Evolutionary conservation across 2,329 filamentous ascomycete species (phyloP).

Genomic region (Dothistroma septosporum): DNA sequence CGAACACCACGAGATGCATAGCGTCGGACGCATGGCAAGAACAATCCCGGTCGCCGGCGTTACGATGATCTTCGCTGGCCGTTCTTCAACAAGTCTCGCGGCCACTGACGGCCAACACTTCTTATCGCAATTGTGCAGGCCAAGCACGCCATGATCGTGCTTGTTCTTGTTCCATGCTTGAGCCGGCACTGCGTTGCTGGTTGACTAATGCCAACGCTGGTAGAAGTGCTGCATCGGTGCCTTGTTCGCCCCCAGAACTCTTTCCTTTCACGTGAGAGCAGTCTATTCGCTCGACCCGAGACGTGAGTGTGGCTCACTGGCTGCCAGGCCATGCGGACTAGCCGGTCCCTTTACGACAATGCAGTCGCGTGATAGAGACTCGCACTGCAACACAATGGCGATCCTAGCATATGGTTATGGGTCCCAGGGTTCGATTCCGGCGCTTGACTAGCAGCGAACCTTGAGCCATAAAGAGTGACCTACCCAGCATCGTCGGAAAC

Average conservation of each 20-base stretch:
- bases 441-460: background rate
- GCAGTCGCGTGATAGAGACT: background rate
- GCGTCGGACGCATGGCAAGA: background rate
- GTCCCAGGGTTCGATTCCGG: background rate
- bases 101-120: background rate
- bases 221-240: background rate
- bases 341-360: background rate
- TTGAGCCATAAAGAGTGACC: background rate
- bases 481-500: background rate
- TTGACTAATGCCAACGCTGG: background rate
- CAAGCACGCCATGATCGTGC: background rate
- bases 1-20: background rate
- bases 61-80: no score
- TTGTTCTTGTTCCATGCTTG: slow-evolving; percentile 3
- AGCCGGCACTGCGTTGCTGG: background rate
- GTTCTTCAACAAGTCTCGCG: no score
- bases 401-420: background rate
- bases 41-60: background rate
- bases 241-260: no score
- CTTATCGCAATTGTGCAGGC: background rate
- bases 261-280: no score
- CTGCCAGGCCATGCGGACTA: background rate
- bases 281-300: no score
- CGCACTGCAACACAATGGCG: background rate
- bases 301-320: background rate